These are phyloP conservation scores for Barnettozyma sp. DNA, from an alignment of 805 yeast species.

Conservation along the genomic window DNA sequence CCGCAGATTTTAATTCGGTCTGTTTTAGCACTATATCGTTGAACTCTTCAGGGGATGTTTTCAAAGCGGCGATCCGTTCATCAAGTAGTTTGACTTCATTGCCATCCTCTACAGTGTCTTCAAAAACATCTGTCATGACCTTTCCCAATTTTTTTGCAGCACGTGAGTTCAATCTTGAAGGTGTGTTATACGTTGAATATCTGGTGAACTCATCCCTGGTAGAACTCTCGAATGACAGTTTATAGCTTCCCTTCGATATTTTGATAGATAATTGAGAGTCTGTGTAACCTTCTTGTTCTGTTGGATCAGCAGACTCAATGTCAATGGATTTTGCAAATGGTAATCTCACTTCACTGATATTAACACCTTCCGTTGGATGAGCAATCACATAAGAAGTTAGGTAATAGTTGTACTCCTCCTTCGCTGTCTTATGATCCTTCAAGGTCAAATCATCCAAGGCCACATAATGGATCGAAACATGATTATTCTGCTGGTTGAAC, in stretches of 20 bases:
- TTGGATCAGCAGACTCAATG: constrained; percentile 38
- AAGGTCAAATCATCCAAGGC: constrained; percentile 85
- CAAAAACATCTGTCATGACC: constrained; percentile 31
- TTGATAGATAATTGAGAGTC: constrained; percentile 71
- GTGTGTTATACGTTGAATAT: constrained; percentile 40
- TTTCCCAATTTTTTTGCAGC: constrained; percentile 31
- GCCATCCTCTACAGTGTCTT: constrained; percentile 22
- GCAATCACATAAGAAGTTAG: constrained; percentile 89
- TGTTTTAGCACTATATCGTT: constrained; percentile 8
- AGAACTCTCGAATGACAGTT: constrained; percentile 71
- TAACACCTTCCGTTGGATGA: constrained; percentile 95
- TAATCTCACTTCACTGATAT: constrained; percentile 63
- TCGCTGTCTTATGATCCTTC: constrained; percentile 58
- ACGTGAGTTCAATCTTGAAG: constrained; percentile 26
- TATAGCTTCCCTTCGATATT: constrained; percentile 69
- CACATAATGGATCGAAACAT: constrained; percentile 70
- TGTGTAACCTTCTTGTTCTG: constrained; percentile 51
- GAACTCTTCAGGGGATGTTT: constrained; percentile 19
- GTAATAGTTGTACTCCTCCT: constrained; percentile 88
- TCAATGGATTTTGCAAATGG: constrained; percentile 64
- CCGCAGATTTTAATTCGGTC: constrained; percentile 7
- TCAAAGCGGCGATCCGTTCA: constrained; percentile 18
- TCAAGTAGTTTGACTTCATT: constrained; percentile 25
- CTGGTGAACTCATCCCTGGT: constrained; percentile 77
- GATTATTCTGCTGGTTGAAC: constrained; percentile 45